A percentile compares a stretch with the other conserved stretches of the same genome.
Evolutionary conservation across 441 rosid genomes (phyloP).

Genomic region (Corymbia calophylla): DNA sequence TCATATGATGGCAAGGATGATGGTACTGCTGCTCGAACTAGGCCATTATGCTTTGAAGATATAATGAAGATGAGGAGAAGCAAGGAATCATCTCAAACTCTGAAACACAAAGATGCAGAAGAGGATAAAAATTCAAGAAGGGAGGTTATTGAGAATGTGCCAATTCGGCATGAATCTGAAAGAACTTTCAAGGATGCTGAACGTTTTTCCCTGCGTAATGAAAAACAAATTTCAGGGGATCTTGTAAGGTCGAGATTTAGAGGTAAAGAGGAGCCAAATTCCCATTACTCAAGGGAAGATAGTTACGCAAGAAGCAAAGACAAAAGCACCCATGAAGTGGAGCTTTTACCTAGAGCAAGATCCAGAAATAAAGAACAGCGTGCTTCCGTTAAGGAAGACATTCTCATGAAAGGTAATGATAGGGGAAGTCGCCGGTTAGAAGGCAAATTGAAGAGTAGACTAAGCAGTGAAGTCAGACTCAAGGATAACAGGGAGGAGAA

Average conservation of each 20-base stretch:
- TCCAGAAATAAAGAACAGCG: constrained; percentile 1
- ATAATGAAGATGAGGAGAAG: constrained; percentile 64
- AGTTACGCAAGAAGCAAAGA: constrained; percentile 12
- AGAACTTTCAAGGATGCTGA: constrained; percentile 17
- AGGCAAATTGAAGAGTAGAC: constrained; percentile 29
- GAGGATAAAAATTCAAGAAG: constrained; percentile 9
- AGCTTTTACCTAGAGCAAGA: neutral
- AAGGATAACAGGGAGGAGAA: constrained; percentile 18
- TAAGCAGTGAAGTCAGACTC: constrained; percentile 21
- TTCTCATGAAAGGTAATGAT: constrained; percentile 1
- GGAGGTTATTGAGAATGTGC: constrained; percentile 18
- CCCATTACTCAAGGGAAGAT: constrained; percentile 22
- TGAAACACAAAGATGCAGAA: constrained; percentile 20
- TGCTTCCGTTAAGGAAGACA: constrained; percentile 2
- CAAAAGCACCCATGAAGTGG: constrained; percentile 12
- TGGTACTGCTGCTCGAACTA: constrained; percentile 83
- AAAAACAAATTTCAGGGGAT: constrained; percentile 20
- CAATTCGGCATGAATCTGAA: constrained; percentile 20
- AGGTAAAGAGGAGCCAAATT: constrained; percentile 25
- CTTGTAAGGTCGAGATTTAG: constrained; percentile 20
- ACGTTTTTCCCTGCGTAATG: constrained; percentile 16
- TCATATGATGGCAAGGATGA: constrained; percentile 15
- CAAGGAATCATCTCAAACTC: constrained; percentile 36
- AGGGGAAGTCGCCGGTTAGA: constrained; percentile 17
- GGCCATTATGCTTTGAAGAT: constrained; percentile 81